Base-by-base conservation (phyloP, 768 basidiomycete species). In the Harrya chromipes region DNA sequence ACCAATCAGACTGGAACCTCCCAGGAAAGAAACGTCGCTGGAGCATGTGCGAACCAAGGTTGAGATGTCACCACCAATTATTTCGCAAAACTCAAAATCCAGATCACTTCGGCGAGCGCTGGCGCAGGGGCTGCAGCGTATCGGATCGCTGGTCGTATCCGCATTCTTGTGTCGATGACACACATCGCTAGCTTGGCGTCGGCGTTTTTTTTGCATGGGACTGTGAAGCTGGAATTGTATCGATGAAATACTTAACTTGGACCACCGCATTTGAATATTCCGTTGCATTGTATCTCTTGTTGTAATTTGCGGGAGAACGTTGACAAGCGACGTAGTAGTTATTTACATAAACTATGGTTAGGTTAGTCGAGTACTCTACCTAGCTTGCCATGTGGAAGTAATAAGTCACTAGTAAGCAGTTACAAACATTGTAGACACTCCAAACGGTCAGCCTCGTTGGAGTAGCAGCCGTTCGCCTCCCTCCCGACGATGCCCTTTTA, bases 81-180 rank as follows among this genome's bases (percentile, higher is more conserved):
- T 64, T 9, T 54, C 62, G 10, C 56, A 54, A 43, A 55, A 55
- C 26, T 55, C 56, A 31, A 66, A 65, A 53, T 48, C 47, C n/a
- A 52, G 58, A 46, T 41, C 54, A 12, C 56, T 66, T 44, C 64
- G 58, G 47, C 56, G 38, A 31, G 56, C 65, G 46, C 50, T 66
- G 41, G 40, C 48, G 50, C 60, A 52, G 50, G 57, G 60, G 19
- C 16, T 66, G 43, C 65, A 49, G 33, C 64, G 64, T 4, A 56
- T 67, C 23, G 53, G 58, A 54, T 63, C 57, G 54, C 58, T 66
- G 61, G 58, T 66, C 42, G 54, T 65, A 49, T 62, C 64, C 40
- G 63, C 53, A 40, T 61, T 66, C 41, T 46, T 65, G 56, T 66
- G 64, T 61, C 64, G 60, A 51, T 66, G 57, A 67, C 58, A 43